Base-by-base conservation (phyloP, 2,329 filamentous ascomycete species). In the Botrytis tulipae region DNA sequence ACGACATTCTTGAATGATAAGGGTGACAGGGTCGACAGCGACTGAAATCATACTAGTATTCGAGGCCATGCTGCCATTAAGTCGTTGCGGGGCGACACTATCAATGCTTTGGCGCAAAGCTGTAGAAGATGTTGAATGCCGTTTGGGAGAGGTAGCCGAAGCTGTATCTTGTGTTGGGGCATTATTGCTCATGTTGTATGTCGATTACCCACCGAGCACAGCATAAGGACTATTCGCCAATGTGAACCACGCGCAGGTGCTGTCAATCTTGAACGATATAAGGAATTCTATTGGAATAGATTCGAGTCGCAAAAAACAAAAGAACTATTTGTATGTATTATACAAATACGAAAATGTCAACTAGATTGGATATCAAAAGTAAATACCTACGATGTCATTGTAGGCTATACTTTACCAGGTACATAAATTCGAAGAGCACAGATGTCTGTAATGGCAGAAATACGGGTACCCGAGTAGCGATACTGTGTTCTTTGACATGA, bases 1-100 rank as follows among this genome's bases (percentile, higher is more conserved):
- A 81, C 98, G 98, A 83, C 96, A 99, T 90, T 99, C 96, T 83
- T 95, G 97, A 76, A 97, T 97, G 77, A 99, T 94, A 79, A 99
- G 86, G 67, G 94, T 95, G 73, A 97, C 91, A 1, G 95, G 94
- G 80, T 97, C 93, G 77, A 97, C 92, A 61, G 95, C 93, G 76
- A 97, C 93, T 48, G 93, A 89, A 46, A 95, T 87, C 10, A 88
- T 70, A 66, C 71, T 70, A 72, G 67, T 77, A 69, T 75, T 77
- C 25, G 76, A 73, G 57, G 62, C 65, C 77, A 76, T 77, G 37
- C 70, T 77, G 51, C 74, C 76, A 68, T 78, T 79, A 29, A 73
- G 70, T 69, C 63, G 61, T 42, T 69, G 69, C 18, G 57, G 42
- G 51, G 69, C 69, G 8, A 73, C 59, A 67, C 70, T 74, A n/a